Percentiles rank a stretch among this genome's conserved stretches.
phyloP scores from a whole-genome alignment of 2,329 filamentous ascomycete species.

The Fusarium brevicatenulatum region DNA sequence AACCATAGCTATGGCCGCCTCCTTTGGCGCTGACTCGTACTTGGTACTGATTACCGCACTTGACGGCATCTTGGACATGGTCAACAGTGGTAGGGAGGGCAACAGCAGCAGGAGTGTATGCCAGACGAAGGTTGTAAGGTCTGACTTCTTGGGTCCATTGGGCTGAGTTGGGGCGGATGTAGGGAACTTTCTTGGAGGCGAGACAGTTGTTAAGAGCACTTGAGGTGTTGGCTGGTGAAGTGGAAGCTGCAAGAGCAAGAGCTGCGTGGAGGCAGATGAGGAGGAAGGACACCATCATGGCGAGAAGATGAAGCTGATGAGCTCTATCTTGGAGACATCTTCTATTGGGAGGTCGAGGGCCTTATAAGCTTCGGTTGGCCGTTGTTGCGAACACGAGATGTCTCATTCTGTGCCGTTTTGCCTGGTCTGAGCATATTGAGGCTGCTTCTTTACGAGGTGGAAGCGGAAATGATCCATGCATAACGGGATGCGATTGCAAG shows the following conservation, averaged over 20 bases:
- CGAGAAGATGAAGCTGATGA: background rate
- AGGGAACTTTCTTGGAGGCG: conserved; percentile 33
- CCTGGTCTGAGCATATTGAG: background rate
- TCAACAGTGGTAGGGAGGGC: conserved; percentile 47
- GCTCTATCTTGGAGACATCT: background rate
- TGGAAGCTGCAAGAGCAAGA: background rate
- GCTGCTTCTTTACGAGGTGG: conserved; percentile 21
- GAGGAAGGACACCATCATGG: conserved; percentile 5
- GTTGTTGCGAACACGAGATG: background rate
- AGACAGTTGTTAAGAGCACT: conserved; percentile 42
- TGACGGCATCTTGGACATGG: conserved; percentile 57
- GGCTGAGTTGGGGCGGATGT: conserved; percentile 27
- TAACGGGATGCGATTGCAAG: background rate
- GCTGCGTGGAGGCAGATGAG: background rate
- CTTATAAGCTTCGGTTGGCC: background rate
- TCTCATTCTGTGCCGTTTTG: background rate
- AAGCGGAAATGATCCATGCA: conserved; percentile 13
- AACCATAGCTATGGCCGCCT: conserved; percentile 65
- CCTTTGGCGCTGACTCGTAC: conserved; percentile 61
- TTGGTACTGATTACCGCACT: conserved; percentile 53
- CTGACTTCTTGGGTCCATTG: conserved; percentile 49
- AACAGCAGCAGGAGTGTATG: conserved; percentile 47
- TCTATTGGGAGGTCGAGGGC: rapidly evolving
- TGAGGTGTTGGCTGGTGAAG: background rate
- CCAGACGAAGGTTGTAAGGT: conserved; percentile 49